Evolutionary conservation across 441 rosid genomes (phyloP).

Genomic region (Populus hybrid): DNA sequence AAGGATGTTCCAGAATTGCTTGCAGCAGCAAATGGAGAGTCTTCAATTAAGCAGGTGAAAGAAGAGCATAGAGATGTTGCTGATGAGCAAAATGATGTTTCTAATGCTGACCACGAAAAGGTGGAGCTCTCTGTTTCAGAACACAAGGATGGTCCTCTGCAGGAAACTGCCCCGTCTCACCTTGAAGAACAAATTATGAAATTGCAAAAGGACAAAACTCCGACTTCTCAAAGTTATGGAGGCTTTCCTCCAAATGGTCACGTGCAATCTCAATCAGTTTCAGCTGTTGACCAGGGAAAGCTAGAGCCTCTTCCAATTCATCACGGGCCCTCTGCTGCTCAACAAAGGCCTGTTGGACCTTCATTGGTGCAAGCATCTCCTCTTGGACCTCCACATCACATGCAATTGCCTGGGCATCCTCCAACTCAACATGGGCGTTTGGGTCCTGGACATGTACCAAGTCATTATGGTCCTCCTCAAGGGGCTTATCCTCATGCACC

Average conservation of each 20-base stretch:
- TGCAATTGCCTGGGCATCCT: conserved; percentile 34
- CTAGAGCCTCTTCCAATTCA: conserved; percentile 23
- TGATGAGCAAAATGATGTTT: conserved; percentile 29
- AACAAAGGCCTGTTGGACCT: conserved; percentile 45
- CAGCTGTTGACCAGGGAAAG: conserved; percentile 26
- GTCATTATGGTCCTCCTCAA: conserved; percentile 32
- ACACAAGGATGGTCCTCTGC: conserved; percentile 28
- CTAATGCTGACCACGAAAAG: conserved; percentile 24
- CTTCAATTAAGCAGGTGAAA: conserved; percentile 31
- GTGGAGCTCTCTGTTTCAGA: conserved; percentile 22
- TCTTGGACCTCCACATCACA: conserved; percentile 36
- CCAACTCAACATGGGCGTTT: conserved; percentile 39
- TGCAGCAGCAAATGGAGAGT: conserved; percentile 26
- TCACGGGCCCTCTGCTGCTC: conserved; percentile 33
- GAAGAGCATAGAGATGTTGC: conserved; percentile 30
- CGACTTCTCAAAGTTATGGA: conserved; percentile 29
- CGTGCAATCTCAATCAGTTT: conserved; percentile 16
- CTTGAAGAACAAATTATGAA: conserved; percentile 28
- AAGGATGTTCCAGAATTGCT: conserved; percentile 28
- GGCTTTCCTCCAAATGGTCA: conserved; percentile 32
- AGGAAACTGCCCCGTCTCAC: conserved; percentile 22
- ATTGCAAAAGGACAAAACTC: conserved; percentile 21
- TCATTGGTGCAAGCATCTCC: conserved; percentile 37
- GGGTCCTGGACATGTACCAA: conserved; percentile 30
- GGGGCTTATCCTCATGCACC: conserved; percentile 32